Evolutionary conservation across 768 basidiomycete species (phyloP).

Genomic region (Suillus decipiens): DNA sequence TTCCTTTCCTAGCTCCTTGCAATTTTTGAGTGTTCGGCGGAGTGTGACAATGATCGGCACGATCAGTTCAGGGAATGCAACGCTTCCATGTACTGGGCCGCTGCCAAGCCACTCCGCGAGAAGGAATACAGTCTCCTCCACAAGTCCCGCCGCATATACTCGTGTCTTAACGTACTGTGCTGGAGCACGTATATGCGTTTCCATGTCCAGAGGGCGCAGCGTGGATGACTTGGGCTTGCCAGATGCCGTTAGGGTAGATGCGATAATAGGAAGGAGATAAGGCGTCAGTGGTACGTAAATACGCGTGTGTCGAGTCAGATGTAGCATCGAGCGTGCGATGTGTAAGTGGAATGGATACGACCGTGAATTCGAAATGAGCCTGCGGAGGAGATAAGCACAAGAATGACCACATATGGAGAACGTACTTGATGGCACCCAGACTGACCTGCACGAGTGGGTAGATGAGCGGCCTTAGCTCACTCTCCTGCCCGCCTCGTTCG

Average conservation of each 20-base stretch:
- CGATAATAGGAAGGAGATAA: conserved; percentile 84
- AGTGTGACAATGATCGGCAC: conserved; percentile 77
- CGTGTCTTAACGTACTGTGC: conserved; percentile 87
- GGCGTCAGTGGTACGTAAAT: conserved; percentile 88
- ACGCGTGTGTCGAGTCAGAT: conserved; percentile 79
- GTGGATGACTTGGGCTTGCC: conserved; percentile 82
- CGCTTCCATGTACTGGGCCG: conserved; percentile 70
- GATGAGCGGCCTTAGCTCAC: conserved; percentile 83
- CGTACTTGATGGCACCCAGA: conserved; percentile 89
- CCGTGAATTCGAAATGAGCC: conserved; percentile 86
- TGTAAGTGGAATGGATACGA: conserved; percentile 97
- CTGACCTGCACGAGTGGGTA: conserved; percentile 96
- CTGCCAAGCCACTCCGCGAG: conserved; percentile 83
- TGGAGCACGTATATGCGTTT: conserved; percentile 83
- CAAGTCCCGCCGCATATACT: conserved; percentile 78
- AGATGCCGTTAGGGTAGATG: conserved; percentile 65
- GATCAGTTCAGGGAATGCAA: conserved; percentile 92
- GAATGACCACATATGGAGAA: conserved; percentile 15
- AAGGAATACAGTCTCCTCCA: conserved; percentile 79
- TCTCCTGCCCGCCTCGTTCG: conserved; percentile 58
- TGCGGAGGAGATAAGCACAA: conserved; percentile 30
- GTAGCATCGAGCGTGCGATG: conserved; percentile 83
- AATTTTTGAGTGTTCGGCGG: conserved; percentile 70
- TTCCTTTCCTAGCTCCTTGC: conserved; percentile 54
- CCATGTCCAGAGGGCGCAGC: conserved; percentile 86